phyloP scores from a whole-genome alignment of 345 rosid genomes.

The Cardamine chenopodiifolia region DNA sequence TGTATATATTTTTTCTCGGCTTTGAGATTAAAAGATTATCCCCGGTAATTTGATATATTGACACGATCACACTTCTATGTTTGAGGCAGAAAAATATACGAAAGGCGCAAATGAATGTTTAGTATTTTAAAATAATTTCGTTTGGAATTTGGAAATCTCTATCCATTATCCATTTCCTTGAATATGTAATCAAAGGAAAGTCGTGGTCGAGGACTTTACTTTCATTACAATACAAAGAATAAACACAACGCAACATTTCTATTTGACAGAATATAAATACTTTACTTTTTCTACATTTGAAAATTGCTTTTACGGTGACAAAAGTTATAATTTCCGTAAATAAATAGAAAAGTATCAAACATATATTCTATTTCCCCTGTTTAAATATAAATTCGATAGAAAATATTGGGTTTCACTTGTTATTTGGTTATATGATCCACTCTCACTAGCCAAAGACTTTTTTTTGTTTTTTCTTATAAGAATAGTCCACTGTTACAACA shows the following conservation, averaged over 20 bases:
- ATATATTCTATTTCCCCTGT: neutral
- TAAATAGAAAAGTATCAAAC: neutral
- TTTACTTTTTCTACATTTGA: neutral
- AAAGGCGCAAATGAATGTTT: neutral
- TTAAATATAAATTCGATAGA: neutral
- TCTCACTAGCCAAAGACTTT: neutral
- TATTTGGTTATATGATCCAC: neutral
- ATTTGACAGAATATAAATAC: neutral
- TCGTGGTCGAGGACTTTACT: slow-evolving; percentile 12
- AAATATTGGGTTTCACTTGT: neutral
- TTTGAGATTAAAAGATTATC: no score
- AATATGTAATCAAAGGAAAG: slow-evolving; percentile 9
- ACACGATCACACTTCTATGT: no score
- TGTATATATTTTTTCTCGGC: no score
- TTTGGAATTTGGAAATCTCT: slow-evolving; percentile 23
- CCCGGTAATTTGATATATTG: no score
- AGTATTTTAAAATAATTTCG: neutral
- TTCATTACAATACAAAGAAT: neutral
- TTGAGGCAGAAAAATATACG: no score
- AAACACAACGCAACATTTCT: slow-evolving; percentile 2
- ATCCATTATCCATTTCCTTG: neutral
- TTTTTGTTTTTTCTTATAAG: neutral
- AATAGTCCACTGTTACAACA: neutral
- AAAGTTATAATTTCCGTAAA: neutral
- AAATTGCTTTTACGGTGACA: neutral